Percentiles rank a stretch among this genome's conserved stretches.
Conservation (phyloP, 306 rosid genomes). For the Lathyrus aphaca region DNA sequence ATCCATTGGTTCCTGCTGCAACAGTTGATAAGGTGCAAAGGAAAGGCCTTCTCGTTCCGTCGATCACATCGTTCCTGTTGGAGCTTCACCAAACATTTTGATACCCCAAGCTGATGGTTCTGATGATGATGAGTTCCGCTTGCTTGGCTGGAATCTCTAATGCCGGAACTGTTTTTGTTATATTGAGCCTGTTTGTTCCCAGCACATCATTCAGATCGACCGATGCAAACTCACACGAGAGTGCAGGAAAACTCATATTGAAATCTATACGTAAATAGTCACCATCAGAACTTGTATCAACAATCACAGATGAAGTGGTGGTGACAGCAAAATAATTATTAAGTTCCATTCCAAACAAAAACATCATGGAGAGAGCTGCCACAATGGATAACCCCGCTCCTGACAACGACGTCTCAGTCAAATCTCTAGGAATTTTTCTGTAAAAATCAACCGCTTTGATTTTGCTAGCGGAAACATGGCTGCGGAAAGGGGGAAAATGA, state of each 20-base stretch:
- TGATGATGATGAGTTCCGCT: too few species aligned
- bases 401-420: slow-evolving; percentile 91
- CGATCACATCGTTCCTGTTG: too few species aligned
- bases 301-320: slow-evolving; percentile 90
- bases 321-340: slow-evolving; percentile 76
- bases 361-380: slow-evolving; percentile 83
- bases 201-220: slow-evolving; percentile 86
- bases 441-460: slow-evolving; percentile 95
- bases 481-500: slow-evolving; percentile 24
- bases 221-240: slow-evolving; percentile 96
- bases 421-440: slow-evolving; percentile 98
- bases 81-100: too few species aligned
- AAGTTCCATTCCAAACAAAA: slow-evolving; percentile 99
- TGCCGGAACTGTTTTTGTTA: too few species aligned
- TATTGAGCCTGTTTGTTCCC: too few species aligned
- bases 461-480: slow-evolving; percentile 81
- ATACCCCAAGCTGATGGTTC: too few species aligned
- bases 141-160: too few species aligned
- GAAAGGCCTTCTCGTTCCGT: too few species aligned
- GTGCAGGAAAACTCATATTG: slow-evolving; percentile 90
- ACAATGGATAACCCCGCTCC: slow-evolving; percentile 93
- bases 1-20: too few species aligned
- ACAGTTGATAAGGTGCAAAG: too few species aligned
- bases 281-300: slow-evolving; percentile 87
- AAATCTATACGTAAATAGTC: slow-evolving; percentile 84